These are phyloP conservation scores for Fagopyrum esculentum DNA, from an alignment of 148 eudicot genomes.

Conservation along the genomic window DNA sequence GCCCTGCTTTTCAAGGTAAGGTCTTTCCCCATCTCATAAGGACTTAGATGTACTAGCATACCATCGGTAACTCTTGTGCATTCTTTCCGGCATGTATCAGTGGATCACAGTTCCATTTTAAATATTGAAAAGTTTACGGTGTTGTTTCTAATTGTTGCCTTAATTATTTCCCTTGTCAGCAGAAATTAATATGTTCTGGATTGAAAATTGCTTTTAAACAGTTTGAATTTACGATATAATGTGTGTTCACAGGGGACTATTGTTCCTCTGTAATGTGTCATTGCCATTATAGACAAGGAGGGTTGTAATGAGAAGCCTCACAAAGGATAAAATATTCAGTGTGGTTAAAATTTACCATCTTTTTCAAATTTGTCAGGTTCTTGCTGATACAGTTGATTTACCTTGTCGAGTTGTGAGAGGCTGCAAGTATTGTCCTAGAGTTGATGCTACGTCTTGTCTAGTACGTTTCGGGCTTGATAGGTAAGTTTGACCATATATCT, in stretches of 20 bases:
- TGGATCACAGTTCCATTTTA: neutral
- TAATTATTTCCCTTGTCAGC: no score
- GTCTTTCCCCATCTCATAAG: neutral
- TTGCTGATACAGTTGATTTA: slow-evolving; percentile 54
- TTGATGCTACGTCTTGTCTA: slow-evolving; percentile 75
- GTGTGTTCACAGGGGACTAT: no score
- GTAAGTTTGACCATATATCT: slow-evolving; percentile 23
- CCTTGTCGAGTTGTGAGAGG: slow-evolving; percentile 91
- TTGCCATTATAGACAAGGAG: no score
- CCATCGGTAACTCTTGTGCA: neutral
- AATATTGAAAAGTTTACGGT: no score
- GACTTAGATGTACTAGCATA: neutral
- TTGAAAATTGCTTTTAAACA: no score
- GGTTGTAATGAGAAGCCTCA: no score
- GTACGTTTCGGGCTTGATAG: slow-evolving; percentile 71
- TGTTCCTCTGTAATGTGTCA: neutral
- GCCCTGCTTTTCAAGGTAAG: slow-evolving; percentile 84
- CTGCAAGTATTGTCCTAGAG: slow-evolving; percentile 65
- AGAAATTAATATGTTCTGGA: no score
- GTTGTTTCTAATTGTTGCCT: no score
- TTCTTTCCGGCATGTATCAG: neutral
- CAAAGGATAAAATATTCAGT: no score
- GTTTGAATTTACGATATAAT: no score
- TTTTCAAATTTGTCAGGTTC: neutral
- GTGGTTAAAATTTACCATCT: slow-evolving; percentile 23